Percentiles rank a stretch among this genome's conserved stretches.
Conservation (phyloP, 2,329 filamentous ascomycete genomes). For the Dactylellina leptospora region DNA sequence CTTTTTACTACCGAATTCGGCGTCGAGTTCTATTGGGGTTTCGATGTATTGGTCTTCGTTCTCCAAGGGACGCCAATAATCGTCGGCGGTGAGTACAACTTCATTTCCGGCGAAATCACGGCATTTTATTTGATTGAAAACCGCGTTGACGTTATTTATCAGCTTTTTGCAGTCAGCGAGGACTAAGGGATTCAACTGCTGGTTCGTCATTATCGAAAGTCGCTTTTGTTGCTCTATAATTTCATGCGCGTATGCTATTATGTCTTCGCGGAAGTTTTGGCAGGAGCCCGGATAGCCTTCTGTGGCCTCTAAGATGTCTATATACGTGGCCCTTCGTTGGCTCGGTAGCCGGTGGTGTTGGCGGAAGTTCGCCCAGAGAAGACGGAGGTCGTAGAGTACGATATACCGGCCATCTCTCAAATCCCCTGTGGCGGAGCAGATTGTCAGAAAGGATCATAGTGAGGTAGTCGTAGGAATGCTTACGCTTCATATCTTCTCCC, state of each 20-base stretch:
- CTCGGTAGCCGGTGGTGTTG: neutral
- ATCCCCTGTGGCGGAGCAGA: neutral
- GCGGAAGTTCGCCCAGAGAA: conserved; percentile 12
- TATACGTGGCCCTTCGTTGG: neutral
- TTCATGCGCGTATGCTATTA: conserved; percentile 4
- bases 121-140: conserved; percentile 5
- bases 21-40: conserved; percentile 15
- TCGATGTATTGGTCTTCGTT: conserved; percentile 3
- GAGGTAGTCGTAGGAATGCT: neutral
- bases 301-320: neutral
- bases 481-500: conserved; percentile 11
- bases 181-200: neutral
- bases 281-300: neutral
- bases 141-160: neutral
- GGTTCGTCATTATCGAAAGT: neutral
- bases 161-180: conserved; percentile 2
- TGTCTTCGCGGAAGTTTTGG: conserved; percentile 1
- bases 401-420: neutral
- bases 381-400: conserved; percentile 2
- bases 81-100: neutral
- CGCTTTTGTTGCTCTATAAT: neutral
- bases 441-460: too few species aligned
- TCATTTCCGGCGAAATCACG: neutral
- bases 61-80: conserved; percentile 6
- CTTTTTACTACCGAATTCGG: neutral